Evolutionary conservation across 345 rosid species (phyloP), one percentile per base, ranked within the genome.

Genomic region (Eucalyptus erythrocorys): DNA sequence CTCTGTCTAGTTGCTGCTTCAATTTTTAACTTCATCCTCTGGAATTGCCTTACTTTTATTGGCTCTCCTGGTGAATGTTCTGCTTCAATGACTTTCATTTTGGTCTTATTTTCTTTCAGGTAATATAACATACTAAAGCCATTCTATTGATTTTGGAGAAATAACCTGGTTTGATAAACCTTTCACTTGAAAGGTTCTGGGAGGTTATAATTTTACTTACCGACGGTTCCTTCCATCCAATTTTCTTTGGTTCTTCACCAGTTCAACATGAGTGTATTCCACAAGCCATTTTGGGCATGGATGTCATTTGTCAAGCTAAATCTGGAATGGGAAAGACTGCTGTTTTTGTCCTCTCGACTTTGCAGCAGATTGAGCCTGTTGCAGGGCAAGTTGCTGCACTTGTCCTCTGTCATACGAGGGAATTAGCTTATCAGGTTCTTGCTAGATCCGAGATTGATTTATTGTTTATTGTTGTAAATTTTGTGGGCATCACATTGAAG

Each of bases 241-340:
- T 96, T 97, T 97, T 95, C 91, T 98, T 97, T 95, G 93, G 89
- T 94, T 76, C 82, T 76, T 93, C 96, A 92, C 90, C 95, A 96
- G 99, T 98, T 91, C 99, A 98, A 98, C 99, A 98, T 51, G 99
- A 98, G 88, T 98, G 99, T 89, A 98, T 98, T 88, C 99, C 99
- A 48, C 99, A 98, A 97, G 99, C 99, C 86, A 97, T 97, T 53
- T 87, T 98, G 92, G 99, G 99, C 32, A 97, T 97, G 99, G 99
- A 98, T 88, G 99, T 98, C 91, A 95, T 98, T 89, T 98, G 99
- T 90, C 99, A 98, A 97, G 99, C 99, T 22, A 98, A 98, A 90
- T 98, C 99, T 79, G 99, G 99, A 48, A 98, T 98, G 99, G 99
- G 99, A 5, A 97, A 98, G 94, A 98, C 99, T 86, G 99, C 99